Percentiles rank a stretch among this genome's conserved stretches.
Evolutionary conservation across 2,329 filamentous ascomycete genomes (phyloP).

Genomic region (Talaromyces sp.): DNA sequence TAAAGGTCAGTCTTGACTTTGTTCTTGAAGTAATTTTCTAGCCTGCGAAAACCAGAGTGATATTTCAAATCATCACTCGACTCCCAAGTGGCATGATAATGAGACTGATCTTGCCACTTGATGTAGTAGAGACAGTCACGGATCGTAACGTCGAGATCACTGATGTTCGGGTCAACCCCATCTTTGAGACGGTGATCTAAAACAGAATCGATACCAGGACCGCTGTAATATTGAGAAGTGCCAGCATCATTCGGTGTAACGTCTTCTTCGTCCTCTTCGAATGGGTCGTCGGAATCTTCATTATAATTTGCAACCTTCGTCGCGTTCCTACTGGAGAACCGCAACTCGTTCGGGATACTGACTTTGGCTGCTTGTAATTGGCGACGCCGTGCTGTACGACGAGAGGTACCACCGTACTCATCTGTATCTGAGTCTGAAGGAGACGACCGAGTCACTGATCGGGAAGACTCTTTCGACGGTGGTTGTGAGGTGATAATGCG

Average conservation of each 20-base stretch:
- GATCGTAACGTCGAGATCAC: slow-evolving; percentile 54
- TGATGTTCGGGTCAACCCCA: slow-evolving; percentile 49
- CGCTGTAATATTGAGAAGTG: slow-evolving; percentile 67
- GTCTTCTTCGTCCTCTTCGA: slow-evolving; percentile 57
- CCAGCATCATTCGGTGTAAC: slow-evolving; percentile 67
- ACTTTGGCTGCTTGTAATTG: slow-evolving; percentile 63
- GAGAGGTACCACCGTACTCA: slow-evolving; percentile 73
- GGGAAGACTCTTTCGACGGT: slow-evolving; percentile 48
- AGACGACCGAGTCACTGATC: slow-evolving; percentile 54
- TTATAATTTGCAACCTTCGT: slow-evolving; percentile 69
- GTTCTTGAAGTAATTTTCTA: slow-evolving; percentile 85
- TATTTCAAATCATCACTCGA: slow-evolving; percentile 67
- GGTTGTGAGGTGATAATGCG: slow-evolving; percentile 51
- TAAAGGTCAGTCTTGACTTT: slow-evolving; percentile 78
- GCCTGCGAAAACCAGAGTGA: slow-evolving; percentile 78
- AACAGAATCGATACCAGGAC: slow-evolving; percentile 84
- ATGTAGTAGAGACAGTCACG: slow-evolving; percentile 73
- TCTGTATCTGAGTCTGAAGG: slow-evolving; percentile 65
- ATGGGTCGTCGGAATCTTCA: slow-evolving; percentile 59
- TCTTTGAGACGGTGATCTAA: slow-evolving; percentile 80
- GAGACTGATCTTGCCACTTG: slow-evolving; percentile 95
- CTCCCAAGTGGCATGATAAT: slow-evolving; percentile 96
- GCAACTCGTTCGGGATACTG: slow-evolving; percentile 70
- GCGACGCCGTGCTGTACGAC: slow-evolving; percentile 67
- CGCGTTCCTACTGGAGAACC: slow-evolving; percentile 84